phyloP scores from a whole-genome alignment of 176 grass and related monocot genomes.

The Carex pumila region DNA sequence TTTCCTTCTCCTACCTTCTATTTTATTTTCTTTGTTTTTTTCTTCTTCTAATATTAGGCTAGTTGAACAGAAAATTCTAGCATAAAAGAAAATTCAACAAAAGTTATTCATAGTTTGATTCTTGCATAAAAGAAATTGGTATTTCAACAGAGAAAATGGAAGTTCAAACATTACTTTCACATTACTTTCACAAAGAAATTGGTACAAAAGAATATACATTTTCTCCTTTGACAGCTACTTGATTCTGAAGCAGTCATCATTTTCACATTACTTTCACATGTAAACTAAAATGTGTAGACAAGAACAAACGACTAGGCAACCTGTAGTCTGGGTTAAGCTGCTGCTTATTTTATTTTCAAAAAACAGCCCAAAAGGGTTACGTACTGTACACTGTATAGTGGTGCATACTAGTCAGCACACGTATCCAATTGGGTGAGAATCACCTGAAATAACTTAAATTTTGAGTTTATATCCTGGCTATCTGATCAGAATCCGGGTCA shows the following conservation, averaged over 20 bases:
- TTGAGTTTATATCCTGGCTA: too few species aligned
- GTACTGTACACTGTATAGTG: too few species aligned
- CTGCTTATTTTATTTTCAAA: neutral
- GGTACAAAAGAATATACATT: neutral
- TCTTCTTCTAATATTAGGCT: too few species aligned
- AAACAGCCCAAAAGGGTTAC: neutral
- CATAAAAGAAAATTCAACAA: neutral
- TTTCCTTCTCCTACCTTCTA: neutral
- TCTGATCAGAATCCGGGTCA: too few species aligned
- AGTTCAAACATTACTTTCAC: neutral
- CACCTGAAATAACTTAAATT: too few species aligned
- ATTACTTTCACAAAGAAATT: neutral
- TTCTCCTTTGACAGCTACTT: neutral
- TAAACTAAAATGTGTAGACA: neutral
- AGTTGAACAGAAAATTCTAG: too few species aligned
- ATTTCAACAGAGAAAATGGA: neutral
- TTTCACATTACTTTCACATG: neutral
- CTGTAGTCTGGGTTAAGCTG: neutral
- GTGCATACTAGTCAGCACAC: neutral
- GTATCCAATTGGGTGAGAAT: neutral
- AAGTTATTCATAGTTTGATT: neutral
- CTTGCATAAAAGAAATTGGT: neutral
- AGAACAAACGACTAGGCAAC: neutral
- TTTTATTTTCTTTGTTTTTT: too few species aligned
- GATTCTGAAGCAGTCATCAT: neutral